Conservation (phyloP, 2,329 filamentous ascomycete species). For the Epichloe baconii region DNA sequence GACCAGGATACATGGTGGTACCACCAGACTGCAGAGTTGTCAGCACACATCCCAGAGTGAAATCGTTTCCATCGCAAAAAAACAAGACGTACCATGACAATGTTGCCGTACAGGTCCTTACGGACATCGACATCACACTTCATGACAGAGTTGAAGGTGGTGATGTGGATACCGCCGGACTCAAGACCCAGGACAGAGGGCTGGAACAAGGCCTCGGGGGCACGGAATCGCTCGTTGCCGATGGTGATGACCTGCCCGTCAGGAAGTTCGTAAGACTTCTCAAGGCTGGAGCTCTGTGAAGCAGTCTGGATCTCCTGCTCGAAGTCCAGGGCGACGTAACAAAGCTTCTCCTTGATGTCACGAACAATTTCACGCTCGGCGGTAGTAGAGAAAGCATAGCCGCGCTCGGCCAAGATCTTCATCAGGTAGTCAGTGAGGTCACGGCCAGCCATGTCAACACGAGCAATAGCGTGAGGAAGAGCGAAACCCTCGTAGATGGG, state of each 20-base stretch:
- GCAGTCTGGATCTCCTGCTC: conserved; percentile 99
- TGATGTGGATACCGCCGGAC: conserved; percentile 97
- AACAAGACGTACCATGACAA: conserved; percentile 77
- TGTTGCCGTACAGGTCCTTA: conserved; percentile 99
- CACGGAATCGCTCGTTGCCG: conserved; percentile 99
- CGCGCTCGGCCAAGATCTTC: conserved; percentile 99
- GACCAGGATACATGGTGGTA: conserved; percentile 99
- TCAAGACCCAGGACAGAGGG: conserved; percentile 96
- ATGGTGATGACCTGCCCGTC: conserved; percentile 99
- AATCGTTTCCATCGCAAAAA: background rate
- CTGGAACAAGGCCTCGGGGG: conserved; percentile 99
- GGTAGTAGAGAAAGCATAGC: conserved; percentile 99
- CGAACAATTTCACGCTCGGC: conserved; percentile 99
- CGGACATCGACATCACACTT: conserved; percentile 99
- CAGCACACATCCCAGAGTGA: background rate
- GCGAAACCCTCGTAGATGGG: conserved; percentile 99
- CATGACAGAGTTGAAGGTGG: conserved; percentile 99
- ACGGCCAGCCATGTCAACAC: conserved; percentile 99
- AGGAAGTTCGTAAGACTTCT: conserved; percentile 99
- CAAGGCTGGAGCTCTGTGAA: conserved; percentile 93
- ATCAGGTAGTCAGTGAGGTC: conserved; percentile 99
- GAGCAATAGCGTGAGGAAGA: conserved; percentile 97
- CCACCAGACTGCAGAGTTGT: conserved; percentile 70
- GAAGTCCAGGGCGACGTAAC: conserved; percentile 99
- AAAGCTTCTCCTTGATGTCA: conserved; percentile 99